phyloP scores from a whole-genome alignment of 768 basidiomycete species.

The Gyrodon lividus region DNA sequence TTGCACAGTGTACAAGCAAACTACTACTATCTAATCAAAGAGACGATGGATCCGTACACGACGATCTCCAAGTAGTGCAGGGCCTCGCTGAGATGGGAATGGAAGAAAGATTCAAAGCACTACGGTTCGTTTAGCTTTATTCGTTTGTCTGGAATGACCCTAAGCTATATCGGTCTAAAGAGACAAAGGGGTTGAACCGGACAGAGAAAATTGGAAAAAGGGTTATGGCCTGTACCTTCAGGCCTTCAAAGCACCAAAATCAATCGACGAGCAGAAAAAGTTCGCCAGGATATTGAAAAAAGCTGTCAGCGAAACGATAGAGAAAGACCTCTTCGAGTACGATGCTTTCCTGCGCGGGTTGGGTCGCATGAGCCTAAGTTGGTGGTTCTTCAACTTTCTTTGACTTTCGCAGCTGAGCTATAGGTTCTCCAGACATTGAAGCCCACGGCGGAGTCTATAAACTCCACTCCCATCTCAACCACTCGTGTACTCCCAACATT shows the following conservation, averaged over 20 bases:
- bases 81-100: constrained; percentile 74
- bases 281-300: constrained; percentile 55
- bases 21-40: constrained; percentile 55
- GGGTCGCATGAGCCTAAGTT: constrained; percentile 80
- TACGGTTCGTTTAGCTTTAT: constrained; percentile 11
- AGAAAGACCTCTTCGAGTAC: constrained; percentile 67
- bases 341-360: constrained; percentile 71
- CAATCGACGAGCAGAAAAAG: constrained; percentile 52
- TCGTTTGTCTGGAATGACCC: neutral
- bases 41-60: constrained; percentile 33
- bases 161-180: constrained; percentile 18
- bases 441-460: constrained; percentile 84
- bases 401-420: neutral
- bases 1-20: constrained; percentile 63
- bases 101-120: constrained; percentile 56
- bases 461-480: constrained; percentile 86
- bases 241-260: constrained; percentile 62
- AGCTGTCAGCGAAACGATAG: constrained; percentile 46
- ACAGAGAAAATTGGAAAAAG: constrained; percentile 64
- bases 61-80: constrained; percentile 55
- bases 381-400: constrained; percentile 27
- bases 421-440: constrained; percentile 58
- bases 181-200: constrained; percentile 48
- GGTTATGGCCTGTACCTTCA: constrained; percentile 56
- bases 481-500: constrained; percentile 77